Conservation (phyloP, 2,329 filamentous ascomycete genomes). For the Ceratocystis alfenasii region DNA sequence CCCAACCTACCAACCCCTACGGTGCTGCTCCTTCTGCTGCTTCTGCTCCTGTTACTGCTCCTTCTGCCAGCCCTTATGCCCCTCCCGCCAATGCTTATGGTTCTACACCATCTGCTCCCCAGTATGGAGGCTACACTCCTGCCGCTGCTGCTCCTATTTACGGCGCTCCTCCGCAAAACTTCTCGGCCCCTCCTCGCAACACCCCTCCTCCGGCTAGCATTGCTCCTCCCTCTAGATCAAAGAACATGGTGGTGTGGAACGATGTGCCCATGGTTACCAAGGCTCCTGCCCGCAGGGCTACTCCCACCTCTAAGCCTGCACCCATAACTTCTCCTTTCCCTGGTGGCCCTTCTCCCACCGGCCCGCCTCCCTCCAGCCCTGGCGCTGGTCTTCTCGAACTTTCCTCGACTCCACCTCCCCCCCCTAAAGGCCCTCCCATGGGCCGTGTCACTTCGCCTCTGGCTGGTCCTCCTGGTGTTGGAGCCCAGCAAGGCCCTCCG, state of each 20-base stretch:
- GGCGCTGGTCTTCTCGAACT: slow-evolving; percentile 51
- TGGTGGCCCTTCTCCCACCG: slow-evolving; percentile 43
- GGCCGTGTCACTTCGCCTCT: slow-evolving; percentile 59
- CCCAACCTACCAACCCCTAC: slow-evolving; percentile 32
- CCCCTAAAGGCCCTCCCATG: slow-evolving; percentile 65
- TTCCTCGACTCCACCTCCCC: slow-evolving; percentile 60
- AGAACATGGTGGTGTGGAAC: slow-evolving; percentile 78
- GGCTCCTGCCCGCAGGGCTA: slow-evolving; percentile 50
- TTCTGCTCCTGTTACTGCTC: slow-evolving; percentile 27
- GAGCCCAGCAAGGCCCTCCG: slow-evolving; percentile 31
- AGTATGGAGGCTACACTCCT: slow-evolving; percentile 25
- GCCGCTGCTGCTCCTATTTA: slow-evolving; percentile 27
- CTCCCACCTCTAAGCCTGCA: slow-evolving; percentile 56
- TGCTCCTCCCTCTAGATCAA: slow-evolving; percentile 53
- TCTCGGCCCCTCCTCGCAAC: slow-evolving; percentile 41
- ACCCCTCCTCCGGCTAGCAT: slow-evolving; percentile 44
- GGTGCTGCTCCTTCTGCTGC: slow-evolving; percentile 35
- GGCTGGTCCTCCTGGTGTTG: slow-evolving; percentile 41
- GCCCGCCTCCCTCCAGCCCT: slow-evolving; percentile 47
- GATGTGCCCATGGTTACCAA: slow-evolving; percentile 81
- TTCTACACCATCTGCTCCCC: slow-evolving; percentile 8
- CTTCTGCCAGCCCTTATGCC: slow-evolving; percentile 20
- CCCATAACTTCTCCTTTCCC: slow-evolving; percentile 66
- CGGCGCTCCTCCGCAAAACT: slow-evolving; percentile 26
- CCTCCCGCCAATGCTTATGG: slow-evolving; percentile 12